A percentile compares a stretch with the other conserved stretches of the same genome.
phyloP scores from a whole-genome alignment of 371 early-diverging fungal genomes.

The Mucor mucedo region DNA sequence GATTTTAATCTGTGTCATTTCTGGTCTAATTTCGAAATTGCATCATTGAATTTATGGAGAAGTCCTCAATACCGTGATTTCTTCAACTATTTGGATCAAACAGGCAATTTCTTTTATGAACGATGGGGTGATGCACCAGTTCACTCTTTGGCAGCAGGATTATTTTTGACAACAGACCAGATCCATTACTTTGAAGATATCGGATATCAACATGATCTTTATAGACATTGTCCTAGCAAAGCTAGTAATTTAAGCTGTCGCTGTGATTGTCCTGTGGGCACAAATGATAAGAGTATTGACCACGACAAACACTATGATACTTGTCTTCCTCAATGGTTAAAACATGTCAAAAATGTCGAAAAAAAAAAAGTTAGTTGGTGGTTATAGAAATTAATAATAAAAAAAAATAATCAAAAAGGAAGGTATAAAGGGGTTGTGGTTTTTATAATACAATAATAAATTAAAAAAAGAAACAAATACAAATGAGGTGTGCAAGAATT shows the following conservation, averaged over 20 bases:
- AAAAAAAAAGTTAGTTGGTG: conserved; percentile 25
- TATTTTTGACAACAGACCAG: conserved; percentile 81
- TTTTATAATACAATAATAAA: conserved; percentile 4
- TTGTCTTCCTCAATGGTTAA: conserved; percentile 49
- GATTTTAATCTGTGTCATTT: conserved; percentile 82
- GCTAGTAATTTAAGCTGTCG: conserved; percentile 42
- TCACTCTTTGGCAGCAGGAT: conserved; percentile 88
- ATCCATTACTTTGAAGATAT: conserved; percentile 94
- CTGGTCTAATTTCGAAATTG: conserved; percentile 91
- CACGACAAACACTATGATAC: conserved; percentile 50
- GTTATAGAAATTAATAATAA: conserved; percentile 21
- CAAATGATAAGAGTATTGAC: conserved; percentile 46
- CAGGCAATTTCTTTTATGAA: conserved; percentile 75
- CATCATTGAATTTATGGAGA: conserved; percentile 80
- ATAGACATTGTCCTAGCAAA: conserved; percentile 73
- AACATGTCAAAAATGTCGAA: conserved; percentile 25
- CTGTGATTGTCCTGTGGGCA: conserved; percentile 53
- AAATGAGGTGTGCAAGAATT: not conserved
- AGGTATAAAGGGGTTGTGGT: not conserved
- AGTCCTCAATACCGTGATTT: conserved; percentile 62
- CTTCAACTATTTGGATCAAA: conserved; percentile 65
- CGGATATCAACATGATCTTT: conserved; percentile 81
- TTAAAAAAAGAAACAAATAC: conserved; percentile 1
- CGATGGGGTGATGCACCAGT: conserved; percentile 81
- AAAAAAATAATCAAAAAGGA: not conserved